These are phyloP conservation scores for Calonectria hongkongensis DNA, from an alignment of 2,329 filamentous ascomycete species.

Conservation along the genomic window DNA sequence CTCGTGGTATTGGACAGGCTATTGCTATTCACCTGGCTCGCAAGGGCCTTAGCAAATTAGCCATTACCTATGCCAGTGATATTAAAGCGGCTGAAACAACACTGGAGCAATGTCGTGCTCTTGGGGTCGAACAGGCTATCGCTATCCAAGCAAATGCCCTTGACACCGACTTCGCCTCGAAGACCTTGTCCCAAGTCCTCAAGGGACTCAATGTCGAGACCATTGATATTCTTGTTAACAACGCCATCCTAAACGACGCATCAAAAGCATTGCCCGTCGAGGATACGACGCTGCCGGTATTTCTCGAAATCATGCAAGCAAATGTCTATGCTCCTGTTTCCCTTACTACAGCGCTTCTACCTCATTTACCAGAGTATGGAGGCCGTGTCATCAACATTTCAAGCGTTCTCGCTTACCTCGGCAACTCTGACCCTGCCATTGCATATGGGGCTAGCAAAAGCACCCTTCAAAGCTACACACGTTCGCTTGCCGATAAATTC, in stretches of 20 bases:
- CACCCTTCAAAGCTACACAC: conserved; percentile 6
- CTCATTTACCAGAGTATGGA: conserved; percentile 7
- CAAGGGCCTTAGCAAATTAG: conserved; percentile 33
- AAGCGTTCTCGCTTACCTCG: not conserved
- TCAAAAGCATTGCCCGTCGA: not conserved
- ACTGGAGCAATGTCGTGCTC: not conserved
- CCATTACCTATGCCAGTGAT: conserved; percentile 30
- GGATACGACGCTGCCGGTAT: not conserved
- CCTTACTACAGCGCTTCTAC: not conserved
- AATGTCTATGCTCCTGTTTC: conserved; percentile 12
- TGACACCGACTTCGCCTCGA: not conserved
- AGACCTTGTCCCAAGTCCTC: not conserved
- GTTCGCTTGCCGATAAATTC: conserved; percentile 7
- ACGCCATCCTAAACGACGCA: conserved; percentile 2
- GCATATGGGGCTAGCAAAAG: conserved; percentile 12
- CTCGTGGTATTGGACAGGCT: conserved; percentile 33
- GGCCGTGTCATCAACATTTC: conserved; percentile 26
- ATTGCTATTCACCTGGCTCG: conserved; percentile 34
- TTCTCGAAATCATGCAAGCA: conserved; percentile 11
- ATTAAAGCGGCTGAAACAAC: not conserved
- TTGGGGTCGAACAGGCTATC: not conserved
- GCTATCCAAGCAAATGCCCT: conserved; percentile 14
- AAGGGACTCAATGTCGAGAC: not conserved
- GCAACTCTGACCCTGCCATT: not conserved
- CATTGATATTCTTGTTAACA: conserved; percentile 31